Evolutionary conservation across 176 grass and related monocot genomes (phyloP).

Genomic region (Avena insularis): DNA sequence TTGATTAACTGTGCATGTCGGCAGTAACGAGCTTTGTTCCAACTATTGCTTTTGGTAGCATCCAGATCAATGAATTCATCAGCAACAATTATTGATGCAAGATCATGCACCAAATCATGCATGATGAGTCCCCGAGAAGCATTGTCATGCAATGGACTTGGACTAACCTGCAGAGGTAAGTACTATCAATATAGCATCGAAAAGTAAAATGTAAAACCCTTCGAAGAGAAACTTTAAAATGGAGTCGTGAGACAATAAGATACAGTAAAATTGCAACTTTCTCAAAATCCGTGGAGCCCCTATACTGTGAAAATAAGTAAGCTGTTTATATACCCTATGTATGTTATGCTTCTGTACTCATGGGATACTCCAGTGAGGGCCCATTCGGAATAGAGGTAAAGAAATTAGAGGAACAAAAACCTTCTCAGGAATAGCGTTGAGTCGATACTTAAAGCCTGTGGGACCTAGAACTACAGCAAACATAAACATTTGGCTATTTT

Average conservation of each 20-base stretch:
- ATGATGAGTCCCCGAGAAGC: not conserved
- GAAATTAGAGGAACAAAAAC: too few species aligned
- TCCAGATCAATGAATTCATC: constrained; percentile 38
- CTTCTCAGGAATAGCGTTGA: too few species aligned
- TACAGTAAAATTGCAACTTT: not conserved
- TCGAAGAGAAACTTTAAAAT: not conserved
- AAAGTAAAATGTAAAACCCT: not conserved
- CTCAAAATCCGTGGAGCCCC: not conserved
- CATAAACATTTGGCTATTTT: too few species aligned
- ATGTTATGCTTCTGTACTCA: too few species aligned
- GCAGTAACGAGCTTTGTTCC: not conserved
- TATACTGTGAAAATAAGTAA: too few species aligned
- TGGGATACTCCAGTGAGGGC: too few species aligned
- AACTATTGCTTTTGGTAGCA: not conserved
- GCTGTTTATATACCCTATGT: too few species aligned
- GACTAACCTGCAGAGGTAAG: not conserved
- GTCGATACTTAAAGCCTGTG: too few species aligned
- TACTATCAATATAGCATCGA: not conserved
- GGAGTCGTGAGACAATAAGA: not conserved
- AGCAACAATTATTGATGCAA: constrained; percentile 42
- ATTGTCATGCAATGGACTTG: not conserved
- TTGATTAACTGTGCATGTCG: constrained; percentile 44
- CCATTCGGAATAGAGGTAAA: too few species aligned
- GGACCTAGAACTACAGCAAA: too few species aligned
- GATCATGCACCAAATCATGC: constrained; percentile 60